These are phyloP conservation scores for Gamsiella multidivaricata DNA, from an alignment of 192 early-diverging fungal genomes.

Conservation along the genomic window DNA sequence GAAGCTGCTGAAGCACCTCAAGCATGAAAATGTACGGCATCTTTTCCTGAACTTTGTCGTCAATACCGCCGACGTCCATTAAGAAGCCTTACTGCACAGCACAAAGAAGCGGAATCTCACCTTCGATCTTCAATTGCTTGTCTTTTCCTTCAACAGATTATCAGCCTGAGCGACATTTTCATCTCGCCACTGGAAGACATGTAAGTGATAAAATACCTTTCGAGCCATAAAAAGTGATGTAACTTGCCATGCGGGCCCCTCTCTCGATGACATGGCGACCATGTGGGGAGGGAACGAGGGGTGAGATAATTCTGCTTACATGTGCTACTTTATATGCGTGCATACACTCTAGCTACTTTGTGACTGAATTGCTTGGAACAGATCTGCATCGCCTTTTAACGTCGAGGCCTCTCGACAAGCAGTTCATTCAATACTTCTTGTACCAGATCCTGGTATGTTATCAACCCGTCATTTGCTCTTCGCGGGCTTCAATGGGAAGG, in stretches of 20 bases:
- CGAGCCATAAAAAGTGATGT: not conserved
- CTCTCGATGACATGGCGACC: too few species aligned
- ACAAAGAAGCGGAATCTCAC: conserved; percentile 7
- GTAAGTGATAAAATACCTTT: conserved; percentile 57
- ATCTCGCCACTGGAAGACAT: conserved; percentile 94
- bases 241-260: not conserved
- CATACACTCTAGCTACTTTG: conserved; percentile 78
- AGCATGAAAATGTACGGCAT: conserved; percentile 89
- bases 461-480: too few species aligned
- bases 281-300: too few species aligned
- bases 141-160: conserved; percentile 68
- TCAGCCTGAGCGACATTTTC: conserved; percentile 93
- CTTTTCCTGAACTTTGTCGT: not conserved
- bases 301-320: too few species aligned
- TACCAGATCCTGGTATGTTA: conserved; percentile 90
- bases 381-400: conserved; percentile 94
- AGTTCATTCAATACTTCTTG: conserved; percentile 97
- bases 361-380: conserved; percentile 95
- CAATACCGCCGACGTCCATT: not conserved
- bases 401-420: conserved; percentile 90
- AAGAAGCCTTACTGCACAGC: not conserved
- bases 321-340: not conserved
- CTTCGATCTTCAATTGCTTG: not conserved
- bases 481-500: too few species aligned
- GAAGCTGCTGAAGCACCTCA: conserved; percentile 90